Conservation (phyloP, 768 basidiomycete species). For the Kwoniella bestiolae region DNA sequence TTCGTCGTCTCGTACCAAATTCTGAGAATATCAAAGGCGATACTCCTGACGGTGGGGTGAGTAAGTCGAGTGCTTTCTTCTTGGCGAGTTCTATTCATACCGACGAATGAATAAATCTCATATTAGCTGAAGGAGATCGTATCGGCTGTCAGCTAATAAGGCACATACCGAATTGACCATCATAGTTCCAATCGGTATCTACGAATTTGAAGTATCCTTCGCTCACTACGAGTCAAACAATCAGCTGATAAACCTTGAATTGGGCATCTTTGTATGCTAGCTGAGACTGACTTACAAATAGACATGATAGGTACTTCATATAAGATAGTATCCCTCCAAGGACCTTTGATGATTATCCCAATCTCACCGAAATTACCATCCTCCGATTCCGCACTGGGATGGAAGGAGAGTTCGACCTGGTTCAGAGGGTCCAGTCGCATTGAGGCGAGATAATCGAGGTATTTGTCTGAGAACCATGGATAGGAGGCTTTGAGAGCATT, state of each 20-base stretch:
- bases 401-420: slow-evolving; percentile 71
- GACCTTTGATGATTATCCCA: slow-evolving; percentile 62
- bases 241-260: slow-evolving; percentile 3
- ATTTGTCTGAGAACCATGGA: slow-evolving; percentile 72
- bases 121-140: background rate
- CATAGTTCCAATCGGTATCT: slow-evolving; percentile 80
- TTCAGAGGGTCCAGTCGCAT: slow-evolving; percentile 59
- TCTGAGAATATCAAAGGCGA: slow-evolving; percentile 57
- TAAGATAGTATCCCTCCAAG: slow-evolving; percentile 64
- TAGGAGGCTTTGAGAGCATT: slow-evolving; percentile 70
- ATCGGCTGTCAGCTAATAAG: background rate
- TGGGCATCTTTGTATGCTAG: background rate
- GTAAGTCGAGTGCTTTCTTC: slow-evolving; percentile 68
- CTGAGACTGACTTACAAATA: slow-evolving; percentile 57
- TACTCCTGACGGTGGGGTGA: slow-evolving; percentile 26
- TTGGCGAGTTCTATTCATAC: slow-evolving; percentile 79
- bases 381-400: slow-evolving; percentile 60
- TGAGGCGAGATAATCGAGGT: slow-evolving; percentile 72
- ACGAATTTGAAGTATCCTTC: slow-evolving; percentile 82
- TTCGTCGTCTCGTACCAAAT: slow-evolving; percentile 56
- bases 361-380: slow-evolving; percentile 65
- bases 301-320: slow-evolving; percentile 98
- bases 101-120: background rate
- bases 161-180: slow-evolving; percentile 73
- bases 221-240: slow-evolving; percentile 62